phyloP scores from a whole-genome alignment of 768 basidiomycete genomes.

The Mycena chlorophos region DNA sequence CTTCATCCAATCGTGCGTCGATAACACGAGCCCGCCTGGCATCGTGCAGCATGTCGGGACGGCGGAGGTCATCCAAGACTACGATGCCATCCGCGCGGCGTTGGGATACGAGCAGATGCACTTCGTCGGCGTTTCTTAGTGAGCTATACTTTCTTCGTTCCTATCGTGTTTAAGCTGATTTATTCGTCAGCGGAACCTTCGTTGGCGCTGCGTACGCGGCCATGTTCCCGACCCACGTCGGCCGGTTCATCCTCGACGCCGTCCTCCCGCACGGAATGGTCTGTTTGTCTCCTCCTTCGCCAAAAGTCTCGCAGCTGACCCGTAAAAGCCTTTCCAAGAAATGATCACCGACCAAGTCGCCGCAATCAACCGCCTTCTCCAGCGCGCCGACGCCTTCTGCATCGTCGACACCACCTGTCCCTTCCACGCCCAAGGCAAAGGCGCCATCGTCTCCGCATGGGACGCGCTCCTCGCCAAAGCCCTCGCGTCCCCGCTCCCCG shows the following conservation, averaged over 20 bases:
- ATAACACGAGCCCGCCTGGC: conserved; percentile 9
- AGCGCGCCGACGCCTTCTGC: conserved; percentile 21
- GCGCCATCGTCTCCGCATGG: conserved; percentile 37
- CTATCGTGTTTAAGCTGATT: neutral
- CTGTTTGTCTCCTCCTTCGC: neutral
- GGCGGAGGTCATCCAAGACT: conserved; percentile 15
- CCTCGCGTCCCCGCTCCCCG: neutral
- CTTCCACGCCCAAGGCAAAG: conserved; percentile 22
- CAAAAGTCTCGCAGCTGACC: neutral
- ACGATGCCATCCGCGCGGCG: conserved; percentile 15
- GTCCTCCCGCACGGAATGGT: conserved; percentile 8
- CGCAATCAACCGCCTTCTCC: conserved; percentile 18
- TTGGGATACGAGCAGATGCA: conserved; percentile 17
- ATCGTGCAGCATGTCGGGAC: conserved; percentile 14
- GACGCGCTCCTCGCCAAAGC: neutral
- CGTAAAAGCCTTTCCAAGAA: neutral
- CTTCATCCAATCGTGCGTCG: neutral
- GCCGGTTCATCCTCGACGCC: conserved; percentile 12
- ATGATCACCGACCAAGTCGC: conserved; percentile 11
- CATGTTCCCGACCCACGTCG: conserved; percentile 11
- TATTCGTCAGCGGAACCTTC: conserved; percentile 18
- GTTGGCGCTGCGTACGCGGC: conserved; percentile 5
- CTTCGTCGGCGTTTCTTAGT: conserved; percentile 18
- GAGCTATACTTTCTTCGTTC: neutral
- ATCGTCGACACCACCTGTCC: conserved; percentile 19